Evolutionary conservation across 805 yeast genomes (phyloP).

Genomic region (Hanseniaspora guilliermondii): DNA sequence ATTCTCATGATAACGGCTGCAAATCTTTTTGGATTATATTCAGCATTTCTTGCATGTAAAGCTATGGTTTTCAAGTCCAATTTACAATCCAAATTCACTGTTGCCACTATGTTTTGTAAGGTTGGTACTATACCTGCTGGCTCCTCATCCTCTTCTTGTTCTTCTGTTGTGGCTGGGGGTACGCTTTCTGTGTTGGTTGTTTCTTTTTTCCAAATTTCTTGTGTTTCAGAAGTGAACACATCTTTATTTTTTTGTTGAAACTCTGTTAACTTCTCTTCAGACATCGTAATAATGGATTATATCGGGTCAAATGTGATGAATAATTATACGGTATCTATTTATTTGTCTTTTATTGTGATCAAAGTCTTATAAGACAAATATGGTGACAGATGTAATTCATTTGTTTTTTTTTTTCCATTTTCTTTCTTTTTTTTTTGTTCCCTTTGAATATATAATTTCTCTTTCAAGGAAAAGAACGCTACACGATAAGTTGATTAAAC

Average conservation of each 20-base stretch:
- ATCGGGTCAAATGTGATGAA: no score
- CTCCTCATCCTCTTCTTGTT: slow-evolving; percentile 45
- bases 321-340: no score
- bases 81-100: slow-evolving; percentile 92
- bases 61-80: slow-evolving; percentile 94
- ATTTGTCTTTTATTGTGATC: no score
- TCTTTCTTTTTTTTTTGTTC: background rate
- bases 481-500: background rate
- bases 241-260: slow-evolving; percentile 28
- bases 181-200: slow-evolving; percentile 6
- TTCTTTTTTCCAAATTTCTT: slow-evolving; percentile 28
- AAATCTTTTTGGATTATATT: slow-evolving; percentile 95
- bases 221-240: slow-evolving; percentile 28
- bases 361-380: background rate
- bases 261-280: slow-evolving; percentile 27
- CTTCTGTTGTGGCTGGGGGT: background rate
- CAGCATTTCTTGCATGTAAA: slow-evolving; percentile 96
- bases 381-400: background rate
- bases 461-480: no score
- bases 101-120: slow-evolving; percentile 85
- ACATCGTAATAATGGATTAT: slow-evolving; percentile 17
- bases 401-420: background rate
- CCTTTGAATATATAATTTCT: no score
- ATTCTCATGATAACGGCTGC: slow-evolving; percentile 99
- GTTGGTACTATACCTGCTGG: slow-evolving; percentile 96